Conservation (phyloP, 441 rosid species). For the Erodium trifolium region DNA sequence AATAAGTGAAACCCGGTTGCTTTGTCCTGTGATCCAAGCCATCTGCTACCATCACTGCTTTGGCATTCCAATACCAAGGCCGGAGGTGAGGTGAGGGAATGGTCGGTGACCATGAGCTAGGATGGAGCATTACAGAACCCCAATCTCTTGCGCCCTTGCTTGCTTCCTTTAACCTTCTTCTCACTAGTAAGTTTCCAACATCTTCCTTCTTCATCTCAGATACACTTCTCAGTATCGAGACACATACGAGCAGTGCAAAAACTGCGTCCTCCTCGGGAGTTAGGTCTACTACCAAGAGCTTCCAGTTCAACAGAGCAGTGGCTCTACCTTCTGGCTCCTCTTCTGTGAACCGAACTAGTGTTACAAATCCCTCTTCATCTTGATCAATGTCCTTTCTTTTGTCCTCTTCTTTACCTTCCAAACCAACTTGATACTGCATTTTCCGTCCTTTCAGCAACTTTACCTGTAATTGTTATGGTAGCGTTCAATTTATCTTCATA, state of each 20-base stretch:
- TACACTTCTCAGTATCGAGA: slow-evolving; percentile 56
- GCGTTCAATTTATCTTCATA: too few species aligned
- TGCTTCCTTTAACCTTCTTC: slow-evolving; percentile 64
- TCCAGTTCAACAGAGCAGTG: slow-evolving; percentile 80
- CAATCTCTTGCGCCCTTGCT: slow-evolving; percentile 58
- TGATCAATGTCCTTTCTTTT: background rate
- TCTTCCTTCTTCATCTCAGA: slow-evolving; percentile 61
- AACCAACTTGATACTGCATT: slow-evolving; percentile 43
- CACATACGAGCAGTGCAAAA: slow-evolving; percentile 47
- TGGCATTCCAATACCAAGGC: slow-evolving; percentile 72
- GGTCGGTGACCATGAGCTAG: slow-evolving; percentile 27
- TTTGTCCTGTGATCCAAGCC: slow-evolving; percentile 20
- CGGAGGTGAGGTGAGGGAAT: slow-evolving; percentile 30
- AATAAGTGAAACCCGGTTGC: slow-evolving; percentile 40
- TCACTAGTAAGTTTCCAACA: slow-evolving; percentile 43
- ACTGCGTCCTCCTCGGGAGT: slow-evolving; percentile 71
- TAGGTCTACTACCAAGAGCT: slow-evolving; percentile 47
- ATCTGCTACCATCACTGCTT: slow-evolving; percentile 27
- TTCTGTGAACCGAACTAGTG: slow-evolving; percentile 49
- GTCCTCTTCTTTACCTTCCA: slow-evolving; percentile 20
- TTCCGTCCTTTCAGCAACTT: slow-evolving; percentile 51
- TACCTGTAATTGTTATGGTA: slow-evolving; percentile 24
- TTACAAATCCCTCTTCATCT: slow-evolving; percentile 38
- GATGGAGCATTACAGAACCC: slow-evolving; percentile 45
- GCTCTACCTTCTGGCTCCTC: slow-evolving; percentile 59